These are phyloP conservation scores for Diacronema lutheri DNA, from an alignment of 78 protist species.

Conservation along the genomic window DNA sequence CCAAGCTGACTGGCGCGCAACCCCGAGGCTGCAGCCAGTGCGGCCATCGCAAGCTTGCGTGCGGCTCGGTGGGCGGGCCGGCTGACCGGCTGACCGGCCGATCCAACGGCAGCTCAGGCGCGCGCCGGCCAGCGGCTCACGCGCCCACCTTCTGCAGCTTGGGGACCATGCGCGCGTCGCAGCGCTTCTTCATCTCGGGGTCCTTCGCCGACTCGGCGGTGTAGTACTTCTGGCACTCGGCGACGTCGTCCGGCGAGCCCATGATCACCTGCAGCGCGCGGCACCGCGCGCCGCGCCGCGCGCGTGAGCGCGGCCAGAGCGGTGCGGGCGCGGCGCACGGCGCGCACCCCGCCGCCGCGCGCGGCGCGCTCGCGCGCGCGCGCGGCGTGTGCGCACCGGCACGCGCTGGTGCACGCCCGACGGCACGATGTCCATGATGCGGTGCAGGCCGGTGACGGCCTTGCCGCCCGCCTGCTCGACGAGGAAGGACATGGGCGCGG, in stretches of 20 bases:
- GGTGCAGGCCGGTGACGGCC: conserved; percentile 26
- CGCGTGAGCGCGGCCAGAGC: too few relatives aligned
- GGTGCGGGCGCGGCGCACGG: too few relatives aligned
- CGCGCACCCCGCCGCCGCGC: too few relatives aligned
- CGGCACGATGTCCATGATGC: conserved; percentile 47
- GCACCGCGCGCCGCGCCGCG: too few relatives aligned
- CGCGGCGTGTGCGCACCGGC: conserved; percentile 25
- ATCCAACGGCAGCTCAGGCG: too few relatives aligned
- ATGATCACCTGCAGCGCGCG: conserved; percentile 17
- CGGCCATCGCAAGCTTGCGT: too few relatives aligned
- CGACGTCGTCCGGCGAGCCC: conserved; percentile 53
- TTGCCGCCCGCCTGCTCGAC: conserved; percentile 56
- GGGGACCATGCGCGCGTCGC: background rate
- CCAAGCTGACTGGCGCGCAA: too few relatives aligned
- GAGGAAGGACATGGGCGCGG: conserved; percentile 75
- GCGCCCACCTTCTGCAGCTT: background rate
- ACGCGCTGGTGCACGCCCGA: conserved; percentile 45
- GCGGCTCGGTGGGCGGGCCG: too few relatives aligned
- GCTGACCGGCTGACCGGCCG: too few relatives aligned
- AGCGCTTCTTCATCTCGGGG: background rate
- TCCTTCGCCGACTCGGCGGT: background rate
- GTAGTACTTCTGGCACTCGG: background rate
- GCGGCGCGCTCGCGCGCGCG: too few relatives aligned
- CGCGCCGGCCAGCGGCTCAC: background rate
- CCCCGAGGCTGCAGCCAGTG: too few relatives aligned